Conservation (phyloP, 2,329 filamentous ascomycete genomes). For the Colletotrichum sublineola region DNA sequence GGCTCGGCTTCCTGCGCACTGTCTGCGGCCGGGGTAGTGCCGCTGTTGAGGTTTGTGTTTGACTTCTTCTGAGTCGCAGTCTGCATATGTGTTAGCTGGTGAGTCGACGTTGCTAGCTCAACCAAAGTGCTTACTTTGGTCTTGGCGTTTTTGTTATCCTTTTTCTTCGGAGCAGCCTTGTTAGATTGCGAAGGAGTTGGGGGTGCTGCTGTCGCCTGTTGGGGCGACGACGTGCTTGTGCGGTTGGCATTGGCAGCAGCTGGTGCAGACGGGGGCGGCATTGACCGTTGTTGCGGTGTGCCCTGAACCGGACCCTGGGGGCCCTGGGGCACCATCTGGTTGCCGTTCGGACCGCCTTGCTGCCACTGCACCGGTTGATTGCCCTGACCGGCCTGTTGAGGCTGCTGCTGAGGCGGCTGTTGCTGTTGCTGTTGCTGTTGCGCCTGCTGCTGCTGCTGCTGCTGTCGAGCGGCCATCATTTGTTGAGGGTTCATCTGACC, state of each 20-base stretch:
- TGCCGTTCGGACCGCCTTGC: conserved; percentile 57
- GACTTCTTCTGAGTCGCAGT: conserved; percentile 73
- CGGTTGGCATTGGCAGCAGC: conserved; percentile 66
- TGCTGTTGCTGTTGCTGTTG: conserved; percentile 69
- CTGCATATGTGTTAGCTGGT: conserved; percentile 49
- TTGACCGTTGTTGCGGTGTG: conserved; percentile 79
- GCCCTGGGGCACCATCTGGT: conserved; percentile 58
- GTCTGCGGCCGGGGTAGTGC: conserved; percentile 71
- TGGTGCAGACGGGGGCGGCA: conserved; percentile 76
- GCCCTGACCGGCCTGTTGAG: conserved; percentile 51
- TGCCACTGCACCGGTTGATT: conserved; percentile 64
- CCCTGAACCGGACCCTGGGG: conserved; percentile 70
- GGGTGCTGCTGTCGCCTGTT: conserved; percentile 75
- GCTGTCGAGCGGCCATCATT: conserved; percentile 66
- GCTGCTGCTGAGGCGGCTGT: conserved; percentile 54
- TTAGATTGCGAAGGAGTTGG: conserved; percentile 81
- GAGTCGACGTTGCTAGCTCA: background rate
- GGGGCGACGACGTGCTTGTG: conserved; percentile 70
- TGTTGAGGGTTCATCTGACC: conserved; percentile 72
- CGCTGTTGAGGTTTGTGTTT: conserved; percentile 66
- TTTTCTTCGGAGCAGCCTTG: conserved; percentile 84
- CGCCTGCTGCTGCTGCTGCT: conserved; percentile 51
- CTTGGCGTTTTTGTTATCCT: conserved; percentile 75
- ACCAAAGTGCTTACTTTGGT: conserved; percentile 70
- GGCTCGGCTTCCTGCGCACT: conserved; percentile 68